Conservation (phyloP, 768 basidiomycete species). For the Russula emetica region DNA sequence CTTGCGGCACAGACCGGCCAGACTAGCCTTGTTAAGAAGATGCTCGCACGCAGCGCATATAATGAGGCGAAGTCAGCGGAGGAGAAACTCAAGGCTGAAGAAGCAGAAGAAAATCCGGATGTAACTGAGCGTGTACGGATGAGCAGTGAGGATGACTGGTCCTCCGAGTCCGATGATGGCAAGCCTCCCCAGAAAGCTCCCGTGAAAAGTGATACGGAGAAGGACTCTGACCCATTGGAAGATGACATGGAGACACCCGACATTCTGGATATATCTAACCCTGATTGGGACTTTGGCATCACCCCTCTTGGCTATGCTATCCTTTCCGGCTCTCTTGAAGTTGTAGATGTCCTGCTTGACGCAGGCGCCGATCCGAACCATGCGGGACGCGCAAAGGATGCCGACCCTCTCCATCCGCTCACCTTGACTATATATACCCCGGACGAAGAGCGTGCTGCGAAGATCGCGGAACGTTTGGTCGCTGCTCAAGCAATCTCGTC, state of each 20-base stretch:
- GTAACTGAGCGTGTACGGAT: constrained; percentile 22
- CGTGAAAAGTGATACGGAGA: constrained; percentile 30
- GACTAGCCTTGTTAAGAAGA: constrained; percentile 42
- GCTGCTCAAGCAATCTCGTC: constrained; percentile 33
- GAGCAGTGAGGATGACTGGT: constrained; percentile 30
- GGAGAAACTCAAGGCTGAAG: constrained; percentile 28
- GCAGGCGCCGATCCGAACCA: constrained; percentile 46
- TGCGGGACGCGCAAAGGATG: constrained; percentile 34
- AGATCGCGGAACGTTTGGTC: constrained; percentile 33
- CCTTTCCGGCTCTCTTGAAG: constrained; percentile 42
- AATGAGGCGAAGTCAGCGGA: constrained; percentile 33
- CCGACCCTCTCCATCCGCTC: constrained; percentile 31
- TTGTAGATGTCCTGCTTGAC: constrained; percentile 45
- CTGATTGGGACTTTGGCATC: constrained; percentile 58
- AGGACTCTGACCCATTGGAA: constrained; percentile 42
- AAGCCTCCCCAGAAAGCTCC: constrained; percentile 28
- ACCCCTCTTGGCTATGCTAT: constrained; percentile 51
- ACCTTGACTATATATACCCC: constrained; percentile 30
- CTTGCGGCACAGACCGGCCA: constrained; percentile 50
- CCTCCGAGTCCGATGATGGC: constrained; percentile 15
- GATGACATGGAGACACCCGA: constrained; percentile 50
- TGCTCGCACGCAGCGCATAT: constrained; percentile 46
- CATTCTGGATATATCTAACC: constrained; percentile 48
- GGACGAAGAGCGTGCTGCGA: constrained; percentile 29
- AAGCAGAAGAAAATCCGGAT: constrained; percentile 5